Conservation (phyloP, 805 yeast species). For the Candida silvicultrix region DNA sequence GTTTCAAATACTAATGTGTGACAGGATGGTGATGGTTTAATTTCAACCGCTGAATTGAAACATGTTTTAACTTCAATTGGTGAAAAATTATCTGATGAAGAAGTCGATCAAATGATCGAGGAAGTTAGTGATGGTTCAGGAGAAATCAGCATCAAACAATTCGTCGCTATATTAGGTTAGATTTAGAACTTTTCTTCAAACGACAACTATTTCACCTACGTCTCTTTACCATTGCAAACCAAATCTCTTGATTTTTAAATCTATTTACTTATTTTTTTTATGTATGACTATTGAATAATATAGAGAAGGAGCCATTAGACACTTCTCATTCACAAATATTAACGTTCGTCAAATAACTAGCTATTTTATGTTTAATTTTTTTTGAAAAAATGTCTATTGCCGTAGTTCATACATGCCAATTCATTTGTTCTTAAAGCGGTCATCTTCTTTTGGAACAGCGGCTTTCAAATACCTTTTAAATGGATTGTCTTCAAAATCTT, state of each 20-base stretch:
- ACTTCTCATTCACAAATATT: not conserved
- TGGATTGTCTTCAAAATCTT: slow-evolving; percentile 25
- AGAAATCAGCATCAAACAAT: slow-evolving; percentile 94
- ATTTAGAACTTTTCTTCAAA: too few species aligned
- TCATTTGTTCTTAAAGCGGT: slow-evolving; percentile 23
- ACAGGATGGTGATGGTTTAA: slow-evolving; percentile 91
- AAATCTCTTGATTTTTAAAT: slow-evolving; percentile 2
- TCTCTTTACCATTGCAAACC: slow-evolving; percentile 64
- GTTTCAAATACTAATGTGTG: slow-evolving; percentile 13
- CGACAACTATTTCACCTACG: too few species aligned
- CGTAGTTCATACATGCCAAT: not conserved
- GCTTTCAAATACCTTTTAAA: slow-evolving; percentile 29
- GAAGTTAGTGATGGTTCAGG: slow-evolving; percentile 97
- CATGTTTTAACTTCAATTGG: slow-evolving; percentile 97
- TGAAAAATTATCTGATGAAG: slow-evolving; percentile 92
- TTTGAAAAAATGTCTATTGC: not conserved
- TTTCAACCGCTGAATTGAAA: slow-evolving; percentile 92
- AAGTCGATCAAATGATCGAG: slow-evolving; percentile 93
- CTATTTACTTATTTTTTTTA: not conserved
- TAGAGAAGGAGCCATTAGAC: not conserved
- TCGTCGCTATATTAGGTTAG: slow-evolving; percentile 67
- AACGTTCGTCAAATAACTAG: not conserved
- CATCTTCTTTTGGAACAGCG: slow-evolving; percentile 31
- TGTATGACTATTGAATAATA: not conserved
- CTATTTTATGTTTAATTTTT: not conserved